Conservation (phyloP, 495 filamentous ascomycete genomes). For the Astrothelium macrocarpum region DNA sequence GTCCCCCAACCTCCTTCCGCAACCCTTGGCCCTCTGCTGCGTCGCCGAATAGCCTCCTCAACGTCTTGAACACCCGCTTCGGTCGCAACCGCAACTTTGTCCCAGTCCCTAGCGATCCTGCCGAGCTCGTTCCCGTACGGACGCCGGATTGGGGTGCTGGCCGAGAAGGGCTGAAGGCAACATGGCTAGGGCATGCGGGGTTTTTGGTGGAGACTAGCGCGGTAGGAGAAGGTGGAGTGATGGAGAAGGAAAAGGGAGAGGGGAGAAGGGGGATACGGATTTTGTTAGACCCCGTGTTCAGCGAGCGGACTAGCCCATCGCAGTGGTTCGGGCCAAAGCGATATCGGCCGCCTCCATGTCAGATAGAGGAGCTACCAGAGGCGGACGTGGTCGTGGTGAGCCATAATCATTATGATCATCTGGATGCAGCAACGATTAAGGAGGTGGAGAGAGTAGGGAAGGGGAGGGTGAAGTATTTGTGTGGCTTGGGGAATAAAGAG, state of each 20-base stretch:
- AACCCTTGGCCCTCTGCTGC: slow-evolving; percentile 48
- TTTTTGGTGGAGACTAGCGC: slow-evolving; percentile 37
- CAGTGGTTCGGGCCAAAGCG: slow-evolving; percentile 40
- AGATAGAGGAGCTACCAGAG: slow-evolving; percentile 37
- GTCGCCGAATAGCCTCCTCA: slow-evolving; percentile 20
- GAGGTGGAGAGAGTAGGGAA: slow-evolving; percentile 28
- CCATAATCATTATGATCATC: slow-evolving; percentile 48
- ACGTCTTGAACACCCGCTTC: slow-evolving; percentile 24
- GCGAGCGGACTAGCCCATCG: slow-evolving; percentile 39
- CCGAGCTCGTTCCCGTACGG: slow-evolving; percentile 26
- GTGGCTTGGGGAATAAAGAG: slow-evolving; percentile 33
- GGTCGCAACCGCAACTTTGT: slow-evolving; percentile 27
- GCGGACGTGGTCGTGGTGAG: slow-evolving; percentile 42
- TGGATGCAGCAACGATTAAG: slow-evolving; percentile 37
- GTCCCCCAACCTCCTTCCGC: slow-evolving; percentile 34
- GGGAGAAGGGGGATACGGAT: slow-evolving; percentile 22
- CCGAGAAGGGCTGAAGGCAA: slow-evolving; percentile 32
- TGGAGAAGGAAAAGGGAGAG: not conserved
- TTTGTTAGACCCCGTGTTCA: slow-evolving; percentile 48
- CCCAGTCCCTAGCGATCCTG: slow-evolving; percentile 28
- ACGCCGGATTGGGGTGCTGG: slow-evolving; percentile 29
- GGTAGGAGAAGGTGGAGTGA: slow-evolving; percentile 22
- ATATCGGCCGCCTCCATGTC: slow-evolving; percentile 42
- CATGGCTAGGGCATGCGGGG: slow-evolving; percentile 47
- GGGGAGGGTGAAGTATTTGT: slow-evolving; percentile 36